Percentiles rank a stretch among this genome's conserved stretches.
Evolutionary conservation across 2,329 filamentous ascomycete species (phyloP).

Genomic region (Colletotrichum noveboracense): DNA sequence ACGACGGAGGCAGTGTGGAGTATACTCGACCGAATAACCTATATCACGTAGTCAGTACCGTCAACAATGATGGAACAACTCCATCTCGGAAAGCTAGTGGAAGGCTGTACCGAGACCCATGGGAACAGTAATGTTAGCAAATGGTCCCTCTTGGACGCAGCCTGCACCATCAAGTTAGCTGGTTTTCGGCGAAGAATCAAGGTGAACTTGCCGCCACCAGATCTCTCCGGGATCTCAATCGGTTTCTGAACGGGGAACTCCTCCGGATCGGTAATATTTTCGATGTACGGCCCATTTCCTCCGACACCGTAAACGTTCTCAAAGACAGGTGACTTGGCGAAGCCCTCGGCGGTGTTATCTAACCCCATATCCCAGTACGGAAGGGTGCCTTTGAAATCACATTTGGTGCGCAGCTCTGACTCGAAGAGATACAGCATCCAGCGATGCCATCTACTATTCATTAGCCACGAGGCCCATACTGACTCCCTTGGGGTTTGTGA

Average conservation of each 20-base stretch:
- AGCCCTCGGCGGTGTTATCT: not conserved
- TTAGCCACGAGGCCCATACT: not conserved
- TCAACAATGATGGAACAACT: too few species aligned
- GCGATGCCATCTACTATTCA: not conserved
- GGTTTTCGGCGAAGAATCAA: rapidly evolving
- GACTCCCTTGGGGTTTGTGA: too few species aligned
- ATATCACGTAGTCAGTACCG: too few species aligned
- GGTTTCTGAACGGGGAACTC: not conserved
- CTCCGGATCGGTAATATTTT: not conserved
- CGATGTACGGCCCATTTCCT: slow-evolving; percentile 16
- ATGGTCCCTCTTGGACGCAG: slow-evolving; percentile 7
- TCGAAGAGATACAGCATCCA: slow-evolving; percentile 8
- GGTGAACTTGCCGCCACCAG: not conserved
- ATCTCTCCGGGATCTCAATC: not conserved
- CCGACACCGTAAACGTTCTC: slow-evolving; percentile 16
- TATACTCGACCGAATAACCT: not conserved
- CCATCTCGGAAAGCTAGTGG: rapidly evolving
- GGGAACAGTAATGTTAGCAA: not conserved
- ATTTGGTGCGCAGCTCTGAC: slow-evolving; percentile 24
- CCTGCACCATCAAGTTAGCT: not conserved
- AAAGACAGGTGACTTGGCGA: slow-evolving; percentile 19
- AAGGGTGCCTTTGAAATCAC: slow-evolving; percentile 26
- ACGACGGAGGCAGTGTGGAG: not conserved
- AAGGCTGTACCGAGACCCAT: not conserved
- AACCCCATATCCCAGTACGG: not conserved